Evolutionary conservation across 805 yeast genomes (phyloP).

Genomic region (Candida taoyuanica): DNA sequence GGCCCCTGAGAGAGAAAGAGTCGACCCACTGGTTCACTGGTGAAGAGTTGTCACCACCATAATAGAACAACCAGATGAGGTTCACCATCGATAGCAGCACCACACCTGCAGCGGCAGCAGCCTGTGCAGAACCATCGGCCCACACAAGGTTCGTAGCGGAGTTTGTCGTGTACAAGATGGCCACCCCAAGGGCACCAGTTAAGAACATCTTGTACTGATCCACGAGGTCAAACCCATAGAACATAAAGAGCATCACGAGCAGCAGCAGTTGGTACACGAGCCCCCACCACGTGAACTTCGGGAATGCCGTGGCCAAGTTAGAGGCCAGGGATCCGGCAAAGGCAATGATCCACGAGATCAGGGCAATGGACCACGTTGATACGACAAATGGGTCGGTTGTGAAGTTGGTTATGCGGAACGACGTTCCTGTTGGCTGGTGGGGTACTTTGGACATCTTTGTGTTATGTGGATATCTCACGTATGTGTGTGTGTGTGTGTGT

Average conservation of each 20-base stretch:
- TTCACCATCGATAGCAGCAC: constrained; percentile 78
- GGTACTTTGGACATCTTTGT: not conserved
- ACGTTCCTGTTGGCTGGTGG: not conserved
- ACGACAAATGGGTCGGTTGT: constrained; percentile 85
- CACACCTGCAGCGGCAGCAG: constrained; percentile 92
- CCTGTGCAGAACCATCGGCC: constrained; percentile 53
- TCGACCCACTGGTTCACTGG: constrained; percentile 82
- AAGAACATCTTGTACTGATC: constrained; percentile 60
- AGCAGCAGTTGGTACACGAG: constrained; percentile 70
- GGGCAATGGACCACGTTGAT: constrained; percentile 69
- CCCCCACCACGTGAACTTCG: constrained; percentile 96
- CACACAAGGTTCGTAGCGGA: constrained; percentile 79
- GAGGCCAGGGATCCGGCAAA: constrained; percentile 79
- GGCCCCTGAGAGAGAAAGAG: constrained; percentile 62
- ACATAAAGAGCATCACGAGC: constrained; percentile 43
- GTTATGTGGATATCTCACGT: not conserved
- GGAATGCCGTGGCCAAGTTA: constrained; percentile 44
- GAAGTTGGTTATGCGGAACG: constrained; percentile 35
- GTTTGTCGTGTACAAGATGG: constrained; percentile 81
- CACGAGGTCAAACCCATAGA: constrained; percentile 58
- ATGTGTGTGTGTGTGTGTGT: too few relatives aligned
- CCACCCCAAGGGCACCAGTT: constrained; percentile 46
- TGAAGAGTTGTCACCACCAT: constrained; percentile 88
- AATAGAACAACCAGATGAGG: constrained; percentile 80
- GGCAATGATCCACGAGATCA: constrained; percentile 82